Evolutionary conservation across 371 early-diverging fungal species (phyloP).

Genomic region (Phascolomyces articulosus): DNA sequence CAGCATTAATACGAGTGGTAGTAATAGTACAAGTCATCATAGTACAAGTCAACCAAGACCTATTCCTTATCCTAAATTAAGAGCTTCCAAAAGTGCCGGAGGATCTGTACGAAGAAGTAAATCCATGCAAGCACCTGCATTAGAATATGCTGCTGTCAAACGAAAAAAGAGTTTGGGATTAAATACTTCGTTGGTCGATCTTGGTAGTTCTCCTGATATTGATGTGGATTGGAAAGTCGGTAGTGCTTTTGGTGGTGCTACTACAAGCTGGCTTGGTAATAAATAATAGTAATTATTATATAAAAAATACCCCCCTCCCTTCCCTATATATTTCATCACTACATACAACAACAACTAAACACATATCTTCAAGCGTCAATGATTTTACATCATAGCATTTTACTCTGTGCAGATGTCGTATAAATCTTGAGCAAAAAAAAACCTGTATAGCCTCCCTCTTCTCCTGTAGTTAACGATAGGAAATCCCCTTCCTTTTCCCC

Average conservation of each 20-base stretch:
- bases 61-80: constrained; percentile 19
- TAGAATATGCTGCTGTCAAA: constrained; percentile 20
- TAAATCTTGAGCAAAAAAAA: too few relatives aligned
- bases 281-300: not conserved
- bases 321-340: too few relatives aligned
- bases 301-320: not conserved
- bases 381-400: too few relatives aligned
- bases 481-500: too few relatives aligned
- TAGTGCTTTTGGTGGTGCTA: constrained; percentile 6
- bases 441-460: too few relatives aligned
- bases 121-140: constrained; percentile 26
- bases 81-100: constrained; percentile 14
- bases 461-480: too few relatives aligned
- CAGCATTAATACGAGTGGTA: not conserved
- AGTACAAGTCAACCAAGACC: constrained; percentile 16
- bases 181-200: constrained; percentile 9
- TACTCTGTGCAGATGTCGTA: too few relatives aligned
- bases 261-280: constrained; percentile 15
- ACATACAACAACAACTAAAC: too few relatives aligned
- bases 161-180: constrained; percentile 13
- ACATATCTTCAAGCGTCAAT: too few relatives aligned
- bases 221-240: constrained; percentile 25
- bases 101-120: constrained; percentile 13
- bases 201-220: constrained; percentile 18
- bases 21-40: not conserved